Percentiles rank a stretch among this genome's conserved stretches.
Conservation (phyloP, 306 rosid species). For the Lablab purpureus region DNA sequence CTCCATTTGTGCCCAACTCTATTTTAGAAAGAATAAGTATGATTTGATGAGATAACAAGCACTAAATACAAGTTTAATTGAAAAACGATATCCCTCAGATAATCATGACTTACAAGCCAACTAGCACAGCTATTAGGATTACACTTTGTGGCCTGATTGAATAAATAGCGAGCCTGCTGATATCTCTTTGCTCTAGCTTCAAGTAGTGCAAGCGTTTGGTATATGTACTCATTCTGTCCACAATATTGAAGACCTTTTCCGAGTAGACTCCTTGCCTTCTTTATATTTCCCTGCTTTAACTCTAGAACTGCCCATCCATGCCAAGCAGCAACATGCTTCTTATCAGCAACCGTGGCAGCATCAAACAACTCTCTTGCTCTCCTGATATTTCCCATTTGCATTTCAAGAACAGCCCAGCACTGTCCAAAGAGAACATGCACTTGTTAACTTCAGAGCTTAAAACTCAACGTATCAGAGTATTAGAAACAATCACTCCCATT, state of each 20-base stretch:
- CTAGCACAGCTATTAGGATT: slow-evolving; percentile 96
- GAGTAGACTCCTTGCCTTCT: slow-evolving; percentile 83
- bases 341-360: slow-evolving; percentile 94
- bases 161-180: slow-evolving; percentile 87
- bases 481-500: slow-evolving; percentile 19
- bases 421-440: slow-evolving; percentile 47
- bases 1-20: slow-evolving; percentile 99
- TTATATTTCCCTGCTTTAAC: slow-evolving; percentile 84
- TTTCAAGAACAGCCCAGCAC: slow-evolving; percentile 98
- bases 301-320: slow-evolving; percentile 99
- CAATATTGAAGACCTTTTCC: slow-evolving; percentile 82
- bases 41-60: slow-evolving; percentile 21
- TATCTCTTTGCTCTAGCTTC: slow-evolving; percentile 83
- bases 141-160: slow-evolving; percentile 87
- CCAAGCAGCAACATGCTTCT: slow-evolving; percentile 97
- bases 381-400: slow-evolving; percentile 77
- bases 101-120: slow-evolving; percentile 88
- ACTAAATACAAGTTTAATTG: slow-evolving; percentile 24
- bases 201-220: slow-evolving; percentile 90
- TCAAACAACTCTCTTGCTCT: slow-evolving; percentile 88
- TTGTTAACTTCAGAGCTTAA: slow-evolving; percentile 41
- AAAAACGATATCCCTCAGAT: slow-evolving; percentile 23
- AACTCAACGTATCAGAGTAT: slow-evolving; percentile 24
- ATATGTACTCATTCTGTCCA: slow-evolving; percentile 89
- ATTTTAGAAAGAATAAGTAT: slow-evolving; percentile 23